Evolutionary conservation across 768 basidiomycete species (phyloP).

Genomic region (Chalciporus sphaerocephalus): DNA sequence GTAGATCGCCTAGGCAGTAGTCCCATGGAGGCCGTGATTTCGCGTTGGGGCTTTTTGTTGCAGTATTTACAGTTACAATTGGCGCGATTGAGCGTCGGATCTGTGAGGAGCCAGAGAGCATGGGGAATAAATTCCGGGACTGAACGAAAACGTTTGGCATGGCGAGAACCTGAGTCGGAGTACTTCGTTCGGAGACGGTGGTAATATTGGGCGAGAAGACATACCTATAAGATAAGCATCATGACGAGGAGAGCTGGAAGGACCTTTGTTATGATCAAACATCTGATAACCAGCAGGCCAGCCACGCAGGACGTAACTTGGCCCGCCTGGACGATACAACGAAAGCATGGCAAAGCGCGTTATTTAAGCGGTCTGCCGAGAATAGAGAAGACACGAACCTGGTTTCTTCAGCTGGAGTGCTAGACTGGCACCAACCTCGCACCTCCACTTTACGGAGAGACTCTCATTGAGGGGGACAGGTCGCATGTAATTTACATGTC

Average conservation of each 20-base stretch:
- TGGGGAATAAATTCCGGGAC: constrained; percentile 85
- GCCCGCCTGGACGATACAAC: constrained; percentile 36
- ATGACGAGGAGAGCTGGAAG: constrained; percentile 48
- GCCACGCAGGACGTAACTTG: constrained; percentile 52
- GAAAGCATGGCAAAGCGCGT: constrained; percentile 1
- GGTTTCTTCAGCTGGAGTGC: constrained; percentile 45
- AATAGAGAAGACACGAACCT: constrained; percentile 36
- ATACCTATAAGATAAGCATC: constrained; percentile 78
- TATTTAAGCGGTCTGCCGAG: neutral
- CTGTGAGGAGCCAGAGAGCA: constrained; percentile 70
- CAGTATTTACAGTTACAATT: constrained; percentile 79
- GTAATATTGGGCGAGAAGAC: constrained; percentile 6
- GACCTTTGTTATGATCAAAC: constrained; percentile 74
- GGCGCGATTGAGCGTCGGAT: constrained; percentile 41
- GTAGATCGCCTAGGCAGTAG: constrained; percentile 35
- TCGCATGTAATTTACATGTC: constrained; percentile 70
- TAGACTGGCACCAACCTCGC: constrained; percentile 36
- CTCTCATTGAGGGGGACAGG: constrained; percentile 48
- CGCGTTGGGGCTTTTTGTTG: constrained; percentile 59
- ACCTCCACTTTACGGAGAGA: constrained; percentile 56
- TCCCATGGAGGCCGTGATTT: constrained; percentile 61
- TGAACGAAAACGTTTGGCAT: constrained; percentile 62
- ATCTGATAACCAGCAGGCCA: constrained; percentile 70
- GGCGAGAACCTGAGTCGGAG: constrained; percentile 35
- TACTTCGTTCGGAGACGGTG: neutral